A percentile compares a stretch with the other conserved stretches of the same genome.
Evolutionary conservation across 345 rosid species (phyloP).

Genomic region (Limnanthes douglasii): DNA sequence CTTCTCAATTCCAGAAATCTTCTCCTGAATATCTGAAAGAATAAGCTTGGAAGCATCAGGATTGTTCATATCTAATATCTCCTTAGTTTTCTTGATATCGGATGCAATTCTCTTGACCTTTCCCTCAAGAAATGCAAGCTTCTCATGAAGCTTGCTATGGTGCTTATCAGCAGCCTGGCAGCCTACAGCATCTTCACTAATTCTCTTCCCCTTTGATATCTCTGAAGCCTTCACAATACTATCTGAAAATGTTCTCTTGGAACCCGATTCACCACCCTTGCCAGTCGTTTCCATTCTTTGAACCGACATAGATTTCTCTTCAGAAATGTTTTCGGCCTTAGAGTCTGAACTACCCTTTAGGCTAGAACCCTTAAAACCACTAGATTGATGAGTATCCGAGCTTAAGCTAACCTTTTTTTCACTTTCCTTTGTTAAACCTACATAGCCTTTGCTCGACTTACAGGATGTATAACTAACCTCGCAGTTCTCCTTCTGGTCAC

Average conservation of each 20-base stretch:
- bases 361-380: conserved; percentile 4
- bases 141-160: conserved; percentile 77
- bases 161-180: conserved; percentile 16
- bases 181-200: conserved; percentile 14
- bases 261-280: conserved; percentile 4
- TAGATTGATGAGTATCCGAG: conserved; percentile 12
- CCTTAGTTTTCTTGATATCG: conserved; percentile 85
- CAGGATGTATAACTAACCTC: conserved; percentile 13
- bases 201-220: conserved; percentile 22
- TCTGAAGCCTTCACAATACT: conserved; percentile 19
- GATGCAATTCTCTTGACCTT: conserved; percentile 92
- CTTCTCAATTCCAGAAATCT: conserved; percentile 81
- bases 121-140: conserved; percentile 88
- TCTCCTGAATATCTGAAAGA: conserved; percentile 72
- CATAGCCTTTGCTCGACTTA: conserved; percentile 9
- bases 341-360: conserved; percentile 10
- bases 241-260: conserved; percentile 15
- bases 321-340: conserved; percentile 12
- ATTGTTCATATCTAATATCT: conserved; percentile 78
- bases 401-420: conserved; percentile 11
- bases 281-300: conserved; percentile 11
- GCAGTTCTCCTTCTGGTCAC: conserved; percentile 21
- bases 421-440: conserved; percentile 7
- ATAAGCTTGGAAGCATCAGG: conserved; percentile 59
- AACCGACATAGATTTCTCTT: conserved; percentile 13